These are phyloP conservation scores for Populus ilicifolia DNA, from an alignment of 345 rosid genomes.

Conservation along the genomic window DNA sequence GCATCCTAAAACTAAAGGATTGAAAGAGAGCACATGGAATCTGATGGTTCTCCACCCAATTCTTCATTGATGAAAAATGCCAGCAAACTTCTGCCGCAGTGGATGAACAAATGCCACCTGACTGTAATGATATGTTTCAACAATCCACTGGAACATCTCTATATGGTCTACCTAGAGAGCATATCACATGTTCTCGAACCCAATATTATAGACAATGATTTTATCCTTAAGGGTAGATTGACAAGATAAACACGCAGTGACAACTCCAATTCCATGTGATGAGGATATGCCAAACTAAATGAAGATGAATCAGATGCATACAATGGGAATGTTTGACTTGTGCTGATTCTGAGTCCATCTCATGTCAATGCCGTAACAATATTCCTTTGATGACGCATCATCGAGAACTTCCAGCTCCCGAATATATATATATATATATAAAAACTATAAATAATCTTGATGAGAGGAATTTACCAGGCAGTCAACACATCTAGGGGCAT, in stretches of 20 bases:
- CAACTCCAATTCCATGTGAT: not conserved
- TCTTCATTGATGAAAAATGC: not conserved
- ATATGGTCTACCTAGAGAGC: not conserved
- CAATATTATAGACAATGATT: not conserved
- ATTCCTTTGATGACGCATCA: too few species aligned
- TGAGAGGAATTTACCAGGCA: conserved; percentile 56
- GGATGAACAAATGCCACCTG: not conserved
- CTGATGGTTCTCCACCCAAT: not conserved
- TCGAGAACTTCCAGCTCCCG: not conserved
- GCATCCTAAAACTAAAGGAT: not conserved
- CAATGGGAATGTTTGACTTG: not conserved
- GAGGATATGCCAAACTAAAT: not conserved
- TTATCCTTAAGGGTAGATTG: not conserved
- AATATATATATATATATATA: not conserved
- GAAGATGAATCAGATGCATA: not conserved
- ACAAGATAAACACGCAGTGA: not conserved
- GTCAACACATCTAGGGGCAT: conserved; percentile 72
- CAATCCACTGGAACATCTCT: not conserved
- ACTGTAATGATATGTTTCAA: not conserved
- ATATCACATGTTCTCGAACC: not conserved
- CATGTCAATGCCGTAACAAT: too few species aligned
- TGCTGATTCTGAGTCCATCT: too few species aligned
- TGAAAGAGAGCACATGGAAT: not conserved
- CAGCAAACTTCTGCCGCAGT: not conserved
- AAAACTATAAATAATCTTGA: conserved; percentile 11